Conservation (phyloP, 495 filamentous ascomycete species). For the Astrothelium macrocarpum region DNA sequence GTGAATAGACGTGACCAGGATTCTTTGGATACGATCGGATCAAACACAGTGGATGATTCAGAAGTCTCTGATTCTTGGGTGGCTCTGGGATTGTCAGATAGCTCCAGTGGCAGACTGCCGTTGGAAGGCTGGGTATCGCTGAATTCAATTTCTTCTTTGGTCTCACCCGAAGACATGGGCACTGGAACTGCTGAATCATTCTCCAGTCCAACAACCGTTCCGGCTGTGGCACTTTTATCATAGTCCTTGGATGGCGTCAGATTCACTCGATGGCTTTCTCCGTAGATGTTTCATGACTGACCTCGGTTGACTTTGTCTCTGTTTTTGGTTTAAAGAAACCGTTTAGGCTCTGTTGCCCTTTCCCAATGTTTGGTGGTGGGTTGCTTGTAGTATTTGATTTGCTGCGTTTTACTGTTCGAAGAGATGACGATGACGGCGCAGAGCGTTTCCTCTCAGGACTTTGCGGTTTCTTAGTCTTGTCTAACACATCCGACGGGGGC, state of each 20-base stretch:
- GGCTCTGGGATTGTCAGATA: background rate
- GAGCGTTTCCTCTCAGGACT: constrained; percentile 15
- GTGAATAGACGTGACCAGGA: constrained; percentile 81
- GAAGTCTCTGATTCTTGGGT: background rate
- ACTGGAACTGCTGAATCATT: background rate
- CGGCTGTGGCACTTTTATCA: background rate
- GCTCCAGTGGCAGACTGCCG: background rate
- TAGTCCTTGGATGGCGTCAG: constrained; percentile 15
- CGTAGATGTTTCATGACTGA: background rate
- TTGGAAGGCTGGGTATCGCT: background rate
- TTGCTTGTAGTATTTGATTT: constrained; percentile 31
- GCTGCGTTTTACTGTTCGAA: constrained; percentile 36
- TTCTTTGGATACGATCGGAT: constrained; percentile 57
- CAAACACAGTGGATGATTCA: constrained; percentile 37
- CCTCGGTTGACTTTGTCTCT: background rate
- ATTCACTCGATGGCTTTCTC: constrained; percentile 12
- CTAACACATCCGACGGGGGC: background rate
- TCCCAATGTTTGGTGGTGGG: constrained; percentile 22
- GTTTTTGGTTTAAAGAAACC: constrained; percentile 71
- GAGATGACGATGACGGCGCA: constrained; percentile 7
- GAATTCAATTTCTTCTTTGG: background rate
- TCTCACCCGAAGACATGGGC: background rate
- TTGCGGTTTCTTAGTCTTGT: background rate
- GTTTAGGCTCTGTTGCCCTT: constrained; percentile 65
- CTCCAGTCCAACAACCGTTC: background rate